A percentile compares a stretch with the other conserved stretches of the same genome.
These are phyloP conservation scores for Murraya paniculata DNA, from an alignment of 345 rosid species.

Conservation along the genomic window DNA sequence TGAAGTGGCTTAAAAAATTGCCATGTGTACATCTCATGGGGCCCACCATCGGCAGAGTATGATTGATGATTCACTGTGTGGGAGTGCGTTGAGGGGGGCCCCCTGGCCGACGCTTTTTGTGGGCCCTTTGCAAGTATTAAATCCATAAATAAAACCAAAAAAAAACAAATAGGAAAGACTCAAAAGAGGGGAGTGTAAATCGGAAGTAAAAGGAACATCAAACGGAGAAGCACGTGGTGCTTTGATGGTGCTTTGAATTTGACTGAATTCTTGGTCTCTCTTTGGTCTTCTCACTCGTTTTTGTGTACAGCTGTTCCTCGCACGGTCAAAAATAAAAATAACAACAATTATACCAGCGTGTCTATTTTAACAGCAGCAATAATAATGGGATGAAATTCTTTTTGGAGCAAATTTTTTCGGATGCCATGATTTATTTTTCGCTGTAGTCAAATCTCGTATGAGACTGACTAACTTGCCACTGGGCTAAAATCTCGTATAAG, in stretches of 20 bases:
- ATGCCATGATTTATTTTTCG: neutral
- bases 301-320: neutral
- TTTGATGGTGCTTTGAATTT: neutral
- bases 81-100: neutral
- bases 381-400: too few species aligned
- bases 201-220: neutral
- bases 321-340: neutral
- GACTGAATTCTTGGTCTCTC: neutral
- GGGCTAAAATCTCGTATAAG: neutral
- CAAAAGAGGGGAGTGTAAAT: neutral
- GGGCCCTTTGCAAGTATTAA: neutral
- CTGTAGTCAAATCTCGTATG: neutral
- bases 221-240: slow-evolving; percentile 7
- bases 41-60: too few species aligned
- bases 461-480: too few species aligned
- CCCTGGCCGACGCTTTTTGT: neutral
- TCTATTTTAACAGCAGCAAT: neutral
- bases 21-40: too few species aligned
- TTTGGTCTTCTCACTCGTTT: neutral
- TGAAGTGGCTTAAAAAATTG: too few species aligned
- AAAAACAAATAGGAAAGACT: too few species aligned
- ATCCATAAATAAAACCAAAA: neutral
- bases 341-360: neutral
- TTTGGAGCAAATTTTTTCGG: neutral
- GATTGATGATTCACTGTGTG: neutral